Percentiles rank a stretch among this genome's conserved stretches.
These are phyloP conservation scores for Monosporozyma solicola DNA, from an alignment of 805 yeast species.

Conservation along the genomic window DNA sequence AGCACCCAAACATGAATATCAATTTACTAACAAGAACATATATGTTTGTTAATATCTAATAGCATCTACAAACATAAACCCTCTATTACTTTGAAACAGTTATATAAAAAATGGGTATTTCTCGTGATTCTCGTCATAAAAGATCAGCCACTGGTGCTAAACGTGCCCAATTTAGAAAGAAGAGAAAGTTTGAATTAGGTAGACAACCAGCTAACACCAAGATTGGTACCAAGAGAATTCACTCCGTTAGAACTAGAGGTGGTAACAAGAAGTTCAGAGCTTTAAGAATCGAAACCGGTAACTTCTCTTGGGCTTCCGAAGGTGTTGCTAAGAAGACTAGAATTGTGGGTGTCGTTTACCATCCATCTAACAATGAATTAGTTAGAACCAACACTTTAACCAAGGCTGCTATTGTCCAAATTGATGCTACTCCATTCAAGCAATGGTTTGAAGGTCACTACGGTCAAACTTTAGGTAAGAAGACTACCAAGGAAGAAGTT, in stretches of 20 bases:
- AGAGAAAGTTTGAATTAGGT: slow-evolving; percentile 99
- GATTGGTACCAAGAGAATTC: slow-evolving; percentile 98
- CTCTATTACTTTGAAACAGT: not conserved
- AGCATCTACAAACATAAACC: not conserved
- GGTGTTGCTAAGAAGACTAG: slow-evolving; percentile 98
- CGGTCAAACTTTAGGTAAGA: slow-evolving; percentile 90
- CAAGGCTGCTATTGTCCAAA: slow-evolving; percentile 97
- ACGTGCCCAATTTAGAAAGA: slow-evolving; percentile 99
- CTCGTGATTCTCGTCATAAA: slow-evolving; percentile 99
- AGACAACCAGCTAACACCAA: slow-evolving; percentile 99
- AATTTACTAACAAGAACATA: not conserved
- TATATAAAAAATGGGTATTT: slow-evolving; percentile 90
- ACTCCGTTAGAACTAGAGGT: slow-evolving; percentile 99
- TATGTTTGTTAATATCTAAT: not conserved
- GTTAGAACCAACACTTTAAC: slow-evolving; percentile 99
- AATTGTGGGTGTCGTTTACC: slow-evolving; percentile 95
- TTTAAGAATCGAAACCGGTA: slow-evolving; percentile 96
- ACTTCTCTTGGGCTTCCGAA: slow-evolving; percentile 99
- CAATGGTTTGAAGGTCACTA: slow-evolving; percentile 99
- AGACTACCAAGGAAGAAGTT: slow-evolving; percentile 42
- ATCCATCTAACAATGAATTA: slow-evolving; percentile 99
- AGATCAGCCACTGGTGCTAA: slow-evolving; percentile 99
- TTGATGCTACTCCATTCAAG: slow-evolving; percentile 99
- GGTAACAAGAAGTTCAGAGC: slow-evolving; percentile 99
- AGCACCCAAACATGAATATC: too few relatives aligned